Conservation (phyloP, 352 stramenopile species). For the Phytophthora cryptogea region DNA sequence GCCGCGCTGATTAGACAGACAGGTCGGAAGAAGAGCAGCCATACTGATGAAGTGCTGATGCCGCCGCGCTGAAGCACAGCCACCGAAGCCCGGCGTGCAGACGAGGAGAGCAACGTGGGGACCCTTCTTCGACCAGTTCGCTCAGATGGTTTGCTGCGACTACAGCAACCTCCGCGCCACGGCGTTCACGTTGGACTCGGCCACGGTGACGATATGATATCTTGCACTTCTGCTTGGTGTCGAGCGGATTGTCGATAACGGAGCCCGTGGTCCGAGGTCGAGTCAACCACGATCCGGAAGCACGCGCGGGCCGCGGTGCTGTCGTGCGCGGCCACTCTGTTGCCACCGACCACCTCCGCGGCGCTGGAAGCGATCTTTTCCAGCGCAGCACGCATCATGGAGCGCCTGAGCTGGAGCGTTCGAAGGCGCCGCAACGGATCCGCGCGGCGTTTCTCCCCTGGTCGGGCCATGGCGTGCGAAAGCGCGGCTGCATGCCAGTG, state of each 20-base stretch:
- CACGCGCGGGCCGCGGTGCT: neutral
- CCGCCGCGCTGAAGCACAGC: conserved; percentile 4
- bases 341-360: conserved; percentile 12
- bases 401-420: too few species aligned
- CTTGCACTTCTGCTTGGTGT: neutral
- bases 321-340: conserved; percentile 5
- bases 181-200: neutral
- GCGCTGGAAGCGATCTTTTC: conserved; percentile 18
- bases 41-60: conserved; percentile 6
- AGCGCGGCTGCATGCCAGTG: conserved; percentile 28
- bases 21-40: conserved; percentile 6
- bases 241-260: neutral
- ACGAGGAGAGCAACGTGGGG: conserved; percentile 1
- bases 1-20: conserved; percentile 4
- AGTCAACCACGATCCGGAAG: neutral
- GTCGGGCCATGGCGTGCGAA: conserved; percentile 30
- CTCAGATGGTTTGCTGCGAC: conserved; percentile 1
- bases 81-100: neutral
- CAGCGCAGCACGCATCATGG: neutral
- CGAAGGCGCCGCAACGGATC: neutral
- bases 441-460: conserved; percentile 25
- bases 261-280: conserved; percentile 4
- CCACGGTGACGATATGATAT: neutral
- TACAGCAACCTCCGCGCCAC: neutral
- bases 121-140: conserved; percentile 8